phyloP scores from a whole-genome alignment of 169 alveolate species.

The Plasmodium cynomolgi region DNA sequence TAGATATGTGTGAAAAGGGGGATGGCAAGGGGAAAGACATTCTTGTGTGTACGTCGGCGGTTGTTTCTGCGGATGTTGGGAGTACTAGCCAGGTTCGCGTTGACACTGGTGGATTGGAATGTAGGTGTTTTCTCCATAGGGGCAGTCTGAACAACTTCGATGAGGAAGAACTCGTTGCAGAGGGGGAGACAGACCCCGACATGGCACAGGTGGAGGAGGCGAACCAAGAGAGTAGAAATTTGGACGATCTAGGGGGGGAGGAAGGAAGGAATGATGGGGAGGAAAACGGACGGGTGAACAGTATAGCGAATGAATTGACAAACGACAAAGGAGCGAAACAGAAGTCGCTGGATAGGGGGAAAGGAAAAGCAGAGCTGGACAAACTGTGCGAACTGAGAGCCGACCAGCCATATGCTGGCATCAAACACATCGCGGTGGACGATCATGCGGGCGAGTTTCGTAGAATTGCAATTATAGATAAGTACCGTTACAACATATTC shows the following conservation, averaged over 20 bases:
- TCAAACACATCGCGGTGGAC: slow-evolving; percentile 46
- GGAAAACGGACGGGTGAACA: not conserved
- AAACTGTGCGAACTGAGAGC: slow-evolving; percentile 24
- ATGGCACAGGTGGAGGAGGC: not conserved
- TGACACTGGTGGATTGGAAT: not conserved
- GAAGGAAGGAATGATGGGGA: not conserved
- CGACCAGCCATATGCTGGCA: not conserved
- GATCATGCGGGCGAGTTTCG: slow-evolving; percentile 23
- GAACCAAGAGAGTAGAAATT: not conserved
- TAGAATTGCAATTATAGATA: slow-evolving; percentile 58
- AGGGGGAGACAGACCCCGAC: not conserved
- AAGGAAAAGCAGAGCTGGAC: slow-evolving; percentile 6
- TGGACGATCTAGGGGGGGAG: not conserved
- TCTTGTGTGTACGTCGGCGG: slow-evolving; percentile 43
- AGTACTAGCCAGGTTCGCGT: not conserved
- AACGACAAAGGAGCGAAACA: not conserved
- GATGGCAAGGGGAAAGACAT: slow-evolving; percentile 4
- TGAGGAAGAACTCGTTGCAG: not conserved
- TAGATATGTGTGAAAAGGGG: slow-evolving; percentile 34
- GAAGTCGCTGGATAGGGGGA: not conserved
- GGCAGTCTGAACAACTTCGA: slow-evolving; percentile 24
- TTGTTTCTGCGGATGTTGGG: not conserved
- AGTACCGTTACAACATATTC: slow-evolving; percentile 31
- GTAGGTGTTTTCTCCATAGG: slow-evolving; percentile 22
- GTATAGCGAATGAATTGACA: not conserved